A percentile compares a stretch with the other conserved stretches of the same genome.
These are phyloP conservation scores for Beauveria scarabaeidicola DNA, from an alignment of 2,329 filamentous ascomycete species.

Conservation along the genomic window DNA sequence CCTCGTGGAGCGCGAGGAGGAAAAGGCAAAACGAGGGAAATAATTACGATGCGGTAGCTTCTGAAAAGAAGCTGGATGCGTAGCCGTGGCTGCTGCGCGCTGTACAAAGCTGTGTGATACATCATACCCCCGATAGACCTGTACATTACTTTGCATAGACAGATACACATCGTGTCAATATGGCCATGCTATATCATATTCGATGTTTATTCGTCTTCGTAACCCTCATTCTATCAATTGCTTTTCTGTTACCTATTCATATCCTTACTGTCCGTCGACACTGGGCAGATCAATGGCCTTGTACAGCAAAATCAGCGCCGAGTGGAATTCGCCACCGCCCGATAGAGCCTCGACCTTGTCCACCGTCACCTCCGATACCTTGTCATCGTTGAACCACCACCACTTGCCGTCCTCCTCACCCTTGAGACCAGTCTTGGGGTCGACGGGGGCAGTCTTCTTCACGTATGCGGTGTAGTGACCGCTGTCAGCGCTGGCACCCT, in stretches of 20 bases:
- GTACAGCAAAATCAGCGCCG: conserved; percentile 73
- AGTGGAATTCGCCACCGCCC: conserved; percentile 83
- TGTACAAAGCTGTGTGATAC: conserved; percentile 3
- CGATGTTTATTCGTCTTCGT: conserved; percentile 14
- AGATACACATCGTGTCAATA: neutral
- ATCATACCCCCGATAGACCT: conserved; percentile 15
- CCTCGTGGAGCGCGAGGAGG: conserved; percentile 28
- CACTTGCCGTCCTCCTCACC: conserved; percentile 84
- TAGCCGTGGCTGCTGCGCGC: neutral
- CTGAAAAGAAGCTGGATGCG: neutral
- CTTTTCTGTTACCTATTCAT: neutral
- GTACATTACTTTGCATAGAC: conserved; percentile 12
- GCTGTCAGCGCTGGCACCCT: conserved; percentile 92
- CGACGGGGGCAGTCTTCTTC: conserved; percentile 73
- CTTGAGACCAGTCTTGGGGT: conserved; percentile 67
- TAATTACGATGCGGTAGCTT: neutral
- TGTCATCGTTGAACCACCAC: conserved; percentile 99
- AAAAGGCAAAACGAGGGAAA: neutral
- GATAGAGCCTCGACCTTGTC: conserved; percentile 88
- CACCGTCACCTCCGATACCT: conserved; percentile 80
- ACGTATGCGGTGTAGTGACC: conserved; percentile 98
- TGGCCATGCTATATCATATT: conserved; percentile 5
- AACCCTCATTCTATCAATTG: conserved; percentile 3
- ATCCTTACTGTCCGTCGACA: conserved; percentile 36
- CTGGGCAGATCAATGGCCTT: conserved; percentile 61